Evolutionary conservation across 768 basidiomycete species (phyloP), one percentile per base, ranked within the genome.

Genomic region (Serpula lacrymans): DNA sequence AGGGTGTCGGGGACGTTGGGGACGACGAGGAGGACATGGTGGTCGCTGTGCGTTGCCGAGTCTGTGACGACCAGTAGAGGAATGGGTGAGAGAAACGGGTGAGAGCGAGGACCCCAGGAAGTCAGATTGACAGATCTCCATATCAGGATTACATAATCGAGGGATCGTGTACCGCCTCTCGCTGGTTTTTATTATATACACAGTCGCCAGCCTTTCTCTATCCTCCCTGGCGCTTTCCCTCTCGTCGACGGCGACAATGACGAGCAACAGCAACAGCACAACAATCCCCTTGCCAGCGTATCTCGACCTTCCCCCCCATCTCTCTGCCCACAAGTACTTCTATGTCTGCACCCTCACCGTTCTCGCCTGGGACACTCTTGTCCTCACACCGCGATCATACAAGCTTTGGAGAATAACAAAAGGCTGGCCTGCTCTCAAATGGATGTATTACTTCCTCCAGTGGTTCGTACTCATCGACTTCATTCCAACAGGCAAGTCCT

Each of bases 311-410:
- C 75, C 88, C 0, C 75, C 88, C 2, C 88, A 88, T 58, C 72
- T 91, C 25, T 78, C 76, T 22, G 88, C 88, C 0, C 88, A 90
- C 72, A 90, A 91, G 63, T 92, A 92, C 53, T 89, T 91, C 58
- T 78, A 87, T 34, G 89, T 91, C 48, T 92, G 88, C 69, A 88
- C 88, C 0, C 78, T 92, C 47, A 92, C 88, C 39, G 86, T 92
- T 41, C 84, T 88, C 0, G 88, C 88, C 6, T 91, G 89, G 88
- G 88, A 92, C 53, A 82, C 88, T 25, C 79, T 92, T 52, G 88
- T 92, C 25, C 75, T 92, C 35, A 82, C 82, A 7, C 88, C 88
- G 0, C 68, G 88, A 40, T 80, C 83, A 34, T 90, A 81, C 77
- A 75, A 81, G 21, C 78, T 92, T 43, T 58, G 80, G 46, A 77